Conservation (phyloP, 495 filamentous ascomycete genomes). For the Lindgomyces ingoldianus region DNA sequence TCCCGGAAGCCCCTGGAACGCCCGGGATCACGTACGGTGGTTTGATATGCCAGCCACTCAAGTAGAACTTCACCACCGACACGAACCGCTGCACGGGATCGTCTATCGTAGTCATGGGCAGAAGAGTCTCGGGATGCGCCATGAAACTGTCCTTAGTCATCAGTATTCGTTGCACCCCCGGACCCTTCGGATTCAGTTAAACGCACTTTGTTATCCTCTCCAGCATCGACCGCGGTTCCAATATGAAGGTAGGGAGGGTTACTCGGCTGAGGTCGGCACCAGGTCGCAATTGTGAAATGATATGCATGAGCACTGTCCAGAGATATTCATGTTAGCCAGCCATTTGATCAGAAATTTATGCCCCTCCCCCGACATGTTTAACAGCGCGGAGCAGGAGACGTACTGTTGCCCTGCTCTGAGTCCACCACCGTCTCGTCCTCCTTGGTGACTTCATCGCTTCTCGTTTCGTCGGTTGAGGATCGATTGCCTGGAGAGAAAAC, state of each 20-base stretch:
- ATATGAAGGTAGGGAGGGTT: slow-evolving; percentile 93
- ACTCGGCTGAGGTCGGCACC: slow-evolving; percentile 94
- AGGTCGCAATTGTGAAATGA: slow-evolving; percentile 94
- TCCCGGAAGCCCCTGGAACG: too few relatives aligned
- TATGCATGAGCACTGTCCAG: slow-evolving; percentile 77
- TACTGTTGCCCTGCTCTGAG: slow-evolving; percentile 72
- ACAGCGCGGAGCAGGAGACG: slow-evolving; percentile 4
- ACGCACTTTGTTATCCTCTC: slow-evolving; percentile 94
- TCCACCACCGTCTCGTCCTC: slow-evolving; percentile 83
- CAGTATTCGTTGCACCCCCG: neutral
- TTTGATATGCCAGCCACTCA: slow-evolving; percentile 99
- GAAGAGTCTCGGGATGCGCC: slow-evolving; percentile 95
- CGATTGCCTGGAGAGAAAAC: slow-evolving; percentile 48
- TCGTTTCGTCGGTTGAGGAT: slow-evolving; percentile 57
- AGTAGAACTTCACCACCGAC: slow-evolving; percentile 93
- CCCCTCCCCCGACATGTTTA: neutral
- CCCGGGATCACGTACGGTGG: slow-evolving; percentile 69
- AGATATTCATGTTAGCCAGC: slow-evolving; percentile 17
- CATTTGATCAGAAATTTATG: neutral
- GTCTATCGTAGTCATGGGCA: slow-evolving; percentile 82
- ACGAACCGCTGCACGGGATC: slow-evolving; percentile 92
- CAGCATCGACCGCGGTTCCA: slow-evolving; percentile 96
- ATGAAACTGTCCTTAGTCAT: slow-evolving; percentile 72
- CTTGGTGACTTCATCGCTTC: slow-evolving; percentile 46
- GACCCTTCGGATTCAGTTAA: slow-evolving; percentile 7